phyloP scores from a whole-genome alignment of 805 yeast species.

The Metschnikowia corniflorae region DNA sequence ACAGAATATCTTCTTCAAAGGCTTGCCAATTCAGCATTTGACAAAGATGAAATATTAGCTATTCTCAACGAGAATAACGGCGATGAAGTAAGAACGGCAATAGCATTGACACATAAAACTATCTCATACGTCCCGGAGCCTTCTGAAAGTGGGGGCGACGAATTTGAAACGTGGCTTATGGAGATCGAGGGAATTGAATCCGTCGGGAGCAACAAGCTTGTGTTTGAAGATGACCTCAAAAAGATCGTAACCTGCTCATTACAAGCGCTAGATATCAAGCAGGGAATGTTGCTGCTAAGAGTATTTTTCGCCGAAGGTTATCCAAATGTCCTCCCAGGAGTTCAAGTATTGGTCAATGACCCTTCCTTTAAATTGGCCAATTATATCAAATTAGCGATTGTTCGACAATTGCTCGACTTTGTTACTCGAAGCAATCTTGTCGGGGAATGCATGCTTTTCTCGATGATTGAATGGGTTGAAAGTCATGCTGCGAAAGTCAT shows the following conservation, averaged over 20 bases:
- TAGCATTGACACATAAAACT: constrained; percentile 41
- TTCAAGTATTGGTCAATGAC: constrained; percentile 45
- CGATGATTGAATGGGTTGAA: constrained; percentile 76
- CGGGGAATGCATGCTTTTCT: constrained; percentile 69
- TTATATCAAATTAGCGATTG: constrained; percentile 60
- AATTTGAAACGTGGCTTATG: constrained; percentile 59
- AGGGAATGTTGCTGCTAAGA: constrained; percentile 19
- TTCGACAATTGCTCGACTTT: constrained; percentile 44
- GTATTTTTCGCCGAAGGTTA: constrained; percentile 40
- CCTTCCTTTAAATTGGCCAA: constrained; percentile 55
- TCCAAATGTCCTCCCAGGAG: constrained; percentile 69
- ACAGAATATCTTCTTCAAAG: constrained; percentile 57
- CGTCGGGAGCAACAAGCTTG: constrained; percentile 50
- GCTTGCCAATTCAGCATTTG: constrained; percentile 65
- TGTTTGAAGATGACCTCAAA: constrained; percentile 22
- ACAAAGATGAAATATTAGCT: constrained; percentile 57
- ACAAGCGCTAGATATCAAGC: constrained; percentile 8
- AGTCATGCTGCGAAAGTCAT: constrained; percentile 55
- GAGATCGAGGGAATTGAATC: constrained; percentile 67
- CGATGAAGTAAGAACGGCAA: constrained; percentile 51
- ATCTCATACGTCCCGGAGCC: constrained; percentile 6
- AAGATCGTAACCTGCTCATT: constrained; percentile 12
- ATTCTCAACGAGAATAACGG: constrained; percentile 40
- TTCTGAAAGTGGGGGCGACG: constrained; percentile 21
- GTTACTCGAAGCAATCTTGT: constrained; percentile 42